These are phyloP conservation scores for Candida golubevii DNA, from an alignment of 805 yeast species.

Conservation along the genomic window DNA sequence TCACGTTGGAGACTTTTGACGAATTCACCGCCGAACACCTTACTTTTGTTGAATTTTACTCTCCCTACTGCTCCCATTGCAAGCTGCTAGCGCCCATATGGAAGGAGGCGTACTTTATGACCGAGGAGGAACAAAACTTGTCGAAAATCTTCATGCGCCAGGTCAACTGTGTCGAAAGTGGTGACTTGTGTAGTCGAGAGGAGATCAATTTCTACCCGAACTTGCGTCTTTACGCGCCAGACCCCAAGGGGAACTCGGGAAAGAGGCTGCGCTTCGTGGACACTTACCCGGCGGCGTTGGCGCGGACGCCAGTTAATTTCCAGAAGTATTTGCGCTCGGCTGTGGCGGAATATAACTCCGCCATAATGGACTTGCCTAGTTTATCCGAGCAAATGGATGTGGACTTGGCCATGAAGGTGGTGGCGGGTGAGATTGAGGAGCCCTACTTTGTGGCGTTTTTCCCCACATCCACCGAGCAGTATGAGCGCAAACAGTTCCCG, in stretches of 20 bases:
- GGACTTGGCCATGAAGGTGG: slow-evolving; percentile 41
- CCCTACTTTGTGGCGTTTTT: slow-evolving; percentile 64
- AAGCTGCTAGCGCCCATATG: slow-evolving; percentile 74
- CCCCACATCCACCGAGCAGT: slow-evolving; percentile 50
- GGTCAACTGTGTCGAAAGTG: slow-evolving; percentile 82
- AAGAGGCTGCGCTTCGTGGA: slow-evolving; percentile 30
- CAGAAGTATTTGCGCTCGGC: slow-evolving; percentile 52
- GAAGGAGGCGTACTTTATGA: slow-evolving; percentile 57
- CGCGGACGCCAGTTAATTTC: slow-evolving; percentile 47
- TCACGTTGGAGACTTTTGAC: slow-evolving; percentile 51
- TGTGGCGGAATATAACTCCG: slow-evolving; percentile 41
- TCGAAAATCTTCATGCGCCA: slow-evolving; percentile 57
- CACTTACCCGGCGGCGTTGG: slow-evolving; percentile 44
- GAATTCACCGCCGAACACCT: slow-evolving; percentile 45
- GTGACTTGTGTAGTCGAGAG: slow-evolving; percentile 77
- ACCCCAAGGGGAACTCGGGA: slow-evolving; percentile 23
- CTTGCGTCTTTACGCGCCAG: slow-evolving; percentile 64
- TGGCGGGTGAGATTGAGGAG: slow-evolving; percentile 45
- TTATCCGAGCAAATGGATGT: slow-evolving; percentile 37
- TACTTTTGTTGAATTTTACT: slow-evolving; percentile 81
- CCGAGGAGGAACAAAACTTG: slow-evolving; percentile 41
- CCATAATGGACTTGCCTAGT: slow-evolving; percentile 37
- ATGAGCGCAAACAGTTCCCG: slow-evolving; percentile 35
- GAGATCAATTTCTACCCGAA: slow-evolving; percentile 65
- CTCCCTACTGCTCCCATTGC: slow-evolving; percentile 90